These are phyloP conservation scores for Fusarium clavum DNA, from an alignment of 2,329 filamentous ascomycete species.

Conservation along the genomic window DNA sequence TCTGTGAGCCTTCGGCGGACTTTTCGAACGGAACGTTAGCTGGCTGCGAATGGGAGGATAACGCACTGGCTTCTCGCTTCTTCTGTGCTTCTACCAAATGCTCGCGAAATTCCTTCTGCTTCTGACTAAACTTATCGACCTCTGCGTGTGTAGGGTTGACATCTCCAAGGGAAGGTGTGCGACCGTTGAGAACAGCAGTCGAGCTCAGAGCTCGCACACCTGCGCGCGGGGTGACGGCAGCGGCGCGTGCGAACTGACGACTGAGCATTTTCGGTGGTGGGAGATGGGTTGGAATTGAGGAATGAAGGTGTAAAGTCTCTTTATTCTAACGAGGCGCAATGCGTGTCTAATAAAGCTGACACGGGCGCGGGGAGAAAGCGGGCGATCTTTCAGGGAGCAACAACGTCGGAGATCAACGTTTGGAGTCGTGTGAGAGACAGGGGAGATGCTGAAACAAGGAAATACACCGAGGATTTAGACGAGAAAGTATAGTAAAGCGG, in stretches of 20 bases:
- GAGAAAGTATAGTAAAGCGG: constrained; percentile 26
- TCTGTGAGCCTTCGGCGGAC: constrained; percentile 54
- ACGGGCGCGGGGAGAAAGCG: constrained; percentile 27
- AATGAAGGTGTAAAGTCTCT: constrained; percentile 28
- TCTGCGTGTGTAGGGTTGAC: constrained; percentile 74
- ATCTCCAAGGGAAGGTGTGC: constrained; percentile 85
- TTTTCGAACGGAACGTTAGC: constrained; percentile 59
- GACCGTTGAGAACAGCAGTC: constrained; percentile 58
- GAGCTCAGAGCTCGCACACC: constrained; percentile 68
- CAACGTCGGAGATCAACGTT: constrained; percentile 39
- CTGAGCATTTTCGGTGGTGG: constrained; percentile 58
- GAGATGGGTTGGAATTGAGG: constrained; percentile 23
- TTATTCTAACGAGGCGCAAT: constrained; percentile 19
- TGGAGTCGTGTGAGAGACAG: constrained; percentile 30
- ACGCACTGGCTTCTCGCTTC: constrained; percentile 87
- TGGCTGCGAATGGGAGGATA: constrained; percentile 55
- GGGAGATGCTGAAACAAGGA: constrained; percentile 34
- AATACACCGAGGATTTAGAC: constrained; percentile 33
- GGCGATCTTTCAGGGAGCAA: constrained; percentile 30
- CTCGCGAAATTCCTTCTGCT: constrained; percentile 89
- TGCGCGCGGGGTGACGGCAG: constrained; percentile 59
- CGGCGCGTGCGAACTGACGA: constrained; percentile 61
- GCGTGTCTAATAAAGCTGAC: constrained; percentile 34
- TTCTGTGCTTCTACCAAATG: constrained; percentile 80
- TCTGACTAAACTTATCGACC: constrained; percentile 80